Percentiles rank a stretch among this genome's conserved stretches.
phyloP scores from a whole-genome alignment of 1,139 yeast species.

The Pichia sp. region DNA sequence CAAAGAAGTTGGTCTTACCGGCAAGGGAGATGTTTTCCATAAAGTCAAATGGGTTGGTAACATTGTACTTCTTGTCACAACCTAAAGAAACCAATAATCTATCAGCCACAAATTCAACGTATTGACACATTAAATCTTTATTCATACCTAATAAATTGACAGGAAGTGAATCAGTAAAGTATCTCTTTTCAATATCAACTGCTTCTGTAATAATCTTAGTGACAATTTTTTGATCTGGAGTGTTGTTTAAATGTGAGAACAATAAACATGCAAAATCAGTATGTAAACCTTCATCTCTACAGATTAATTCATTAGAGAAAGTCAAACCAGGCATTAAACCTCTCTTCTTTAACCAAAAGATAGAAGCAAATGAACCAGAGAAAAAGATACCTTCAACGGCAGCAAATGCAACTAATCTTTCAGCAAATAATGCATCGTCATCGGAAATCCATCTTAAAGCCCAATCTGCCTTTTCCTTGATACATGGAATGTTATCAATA shows the following conservation, averaged over 20 bases:
- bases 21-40: constrained; percentile 98
- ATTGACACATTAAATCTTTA: constrained; percentile 86
- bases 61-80: constrained; percentile 80
- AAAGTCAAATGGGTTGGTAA: constrained; percentile 90
- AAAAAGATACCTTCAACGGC: constrained; percentile 99
- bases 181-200: constrained; percentile 87
- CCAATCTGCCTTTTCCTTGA: constrained; percentile 96
- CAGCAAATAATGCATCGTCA: constrained; percentile 80
- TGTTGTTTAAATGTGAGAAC: constrained; percentile 85
- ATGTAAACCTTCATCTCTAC: constrained; percentile 98
- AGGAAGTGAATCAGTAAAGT: constrained; percentile 90
- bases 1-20: constrained; percentile 98
- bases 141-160: constrained; percentile 92
- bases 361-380: constrained; percentile 95
- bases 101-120: constrained; percentile 97
- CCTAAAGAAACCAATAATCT: constrained; percentile 86
- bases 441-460: constrained; percentile 94
- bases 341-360: constrained; percentile 96
- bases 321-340: constrained; percentile 98
- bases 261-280: constrained; percentile 96
- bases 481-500: constrained; percentile 88
- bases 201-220: constrained; percentile 91
- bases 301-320: constrained; percentile 91
- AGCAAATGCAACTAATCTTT: constrained; percentile 95
- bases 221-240: constrained; percentile 73